Evolutionary conservation across 768 basidiomycete genomes (phyloP).

Genomic region (Lactarius trivialis): DNA sequence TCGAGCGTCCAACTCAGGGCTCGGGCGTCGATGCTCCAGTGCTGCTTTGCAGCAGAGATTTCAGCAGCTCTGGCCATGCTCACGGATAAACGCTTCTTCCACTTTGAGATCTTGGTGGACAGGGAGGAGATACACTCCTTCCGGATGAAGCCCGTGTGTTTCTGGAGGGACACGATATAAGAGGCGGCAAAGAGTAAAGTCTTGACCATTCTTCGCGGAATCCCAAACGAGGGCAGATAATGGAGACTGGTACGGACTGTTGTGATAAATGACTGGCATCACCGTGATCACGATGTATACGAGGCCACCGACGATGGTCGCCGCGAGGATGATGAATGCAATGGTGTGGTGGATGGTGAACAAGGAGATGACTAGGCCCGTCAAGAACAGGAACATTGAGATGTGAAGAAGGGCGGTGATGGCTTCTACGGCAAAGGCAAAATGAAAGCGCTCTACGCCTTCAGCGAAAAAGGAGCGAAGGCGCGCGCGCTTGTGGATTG

Average conservation of each 20-base stretch:
- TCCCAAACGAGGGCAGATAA: conserved; percentile 1
- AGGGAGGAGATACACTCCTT: background rate
- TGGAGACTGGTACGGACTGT: conserved; percentile 10
- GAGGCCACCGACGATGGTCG: background rate
- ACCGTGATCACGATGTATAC: conserved; percentile 8
- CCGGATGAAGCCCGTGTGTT: background rate
- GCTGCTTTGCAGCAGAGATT: background rate
- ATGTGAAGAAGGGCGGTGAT: conserved; percentile 11
- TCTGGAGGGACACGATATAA: background rate
- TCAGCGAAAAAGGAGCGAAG: conserved; percentile 9
- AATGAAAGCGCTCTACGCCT: conserved; percentile 2
- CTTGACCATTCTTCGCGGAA: background rate
- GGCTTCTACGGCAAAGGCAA: background rate
- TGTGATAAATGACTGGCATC: background rate
- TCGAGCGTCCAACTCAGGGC: conserved; percentile 11
- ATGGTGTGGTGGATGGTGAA: conserved; percentile 10
- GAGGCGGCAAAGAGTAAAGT: background rate
- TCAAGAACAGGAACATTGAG: conserved; percentile 13
- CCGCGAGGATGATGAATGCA: background rate
- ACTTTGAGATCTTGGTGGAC: background rate
- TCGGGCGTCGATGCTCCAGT: background rate
- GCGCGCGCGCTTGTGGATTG: conserved; percentile 10
- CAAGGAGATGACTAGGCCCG: conserved; percentile 16
- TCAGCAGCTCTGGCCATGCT: background rate
- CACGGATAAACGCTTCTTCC: background rate